Evolutionary conservation across 1,284 basidiomycete species (phyloP), one percentile per base, ranked within the genome.

Genomic region (Acaromyces ingoldii): DNA sequence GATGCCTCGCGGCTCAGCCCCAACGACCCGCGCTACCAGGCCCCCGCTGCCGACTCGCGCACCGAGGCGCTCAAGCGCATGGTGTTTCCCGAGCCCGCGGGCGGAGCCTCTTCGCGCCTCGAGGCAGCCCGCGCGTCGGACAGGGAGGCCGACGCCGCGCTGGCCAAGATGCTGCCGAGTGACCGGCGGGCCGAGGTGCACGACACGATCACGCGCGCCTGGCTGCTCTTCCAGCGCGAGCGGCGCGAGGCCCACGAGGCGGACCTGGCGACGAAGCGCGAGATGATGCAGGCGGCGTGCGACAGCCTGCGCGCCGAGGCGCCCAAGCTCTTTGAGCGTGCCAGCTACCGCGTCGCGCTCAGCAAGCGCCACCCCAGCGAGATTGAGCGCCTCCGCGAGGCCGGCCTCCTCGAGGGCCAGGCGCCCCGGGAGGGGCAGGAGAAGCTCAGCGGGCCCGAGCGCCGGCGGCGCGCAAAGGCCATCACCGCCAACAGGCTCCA

Each of bases 151-250:
- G 25, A 30, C 15, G 25, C 28, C n/a, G 28, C 29, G 19, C 33
- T 52, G 26, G 26, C 17, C 9, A 17, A 45, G 21, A 42, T 37
- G 7, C 47, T 60, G 33, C 48, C 55, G 6, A 22, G 17, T 37
- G 36, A 37, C 17, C 17, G 6, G 7, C 17, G 17, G 24, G 33
- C 33, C n/a, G 91, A 96, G 77, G 89, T 89, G 0, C 90, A 97
- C 79, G 84, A 90, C 65, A 97, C 91, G 6, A 91, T 97, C 59
- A 87, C 88, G 62, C 84, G 92, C 33, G 92, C 92, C 3, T 97
- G 88, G 87, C 79, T 86, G 50, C 81, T 97, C 19, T 84, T 87
- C 77, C 82, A 84, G 65, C 82, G 90, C 30, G 84, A 87, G 66
- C 66, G 84, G 52, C 82, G 90, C 42, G 84, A 86, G 41, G 49